A percentile compares a stretch with the other conserved stretches of the same genome.
Conservation (phyloP, 2,329 filamentous ascomycete genomes). For the Colletotrichum abscissum region DNA sequence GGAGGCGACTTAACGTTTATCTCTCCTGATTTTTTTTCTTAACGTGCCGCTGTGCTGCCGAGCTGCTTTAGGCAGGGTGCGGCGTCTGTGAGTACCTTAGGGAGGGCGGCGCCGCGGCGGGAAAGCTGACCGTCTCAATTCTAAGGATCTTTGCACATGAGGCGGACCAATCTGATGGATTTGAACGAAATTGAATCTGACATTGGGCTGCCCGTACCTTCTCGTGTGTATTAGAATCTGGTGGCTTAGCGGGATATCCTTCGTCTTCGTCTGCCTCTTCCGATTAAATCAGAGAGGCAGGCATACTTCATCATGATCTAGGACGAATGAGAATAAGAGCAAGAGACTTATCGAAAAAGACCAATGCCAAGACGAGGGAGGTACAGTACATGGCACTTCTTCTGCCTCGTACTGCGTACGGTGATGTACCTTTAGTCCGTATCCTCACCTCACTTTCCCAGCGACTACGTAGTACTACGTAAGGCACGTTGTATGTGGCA, state of each 20-base stretch:
- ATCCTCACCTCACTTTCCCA: no score
- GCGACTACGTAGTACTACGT: no score
- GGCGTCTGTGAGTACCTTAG: slow-evolving; percentile 1
- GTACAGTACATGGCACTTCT: background rate
- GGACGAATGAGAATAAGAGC: background rate
- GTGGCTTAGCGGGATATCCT: background rate
- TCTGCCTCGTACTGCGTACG: no score
- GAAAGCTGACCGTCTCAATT: background rate
- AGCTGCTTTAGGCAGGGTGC: background rate
- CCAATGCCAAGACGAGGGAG: background rate
- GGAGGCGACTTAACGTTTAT: background rate
- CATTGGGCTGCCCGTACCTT: slow-evolving; percentile 2
- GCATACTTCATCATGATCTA: background rate
- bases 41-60: background rate
- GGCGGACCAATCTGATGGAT: background rate
- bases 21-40: background rate
- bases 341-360: background rate
- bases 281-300: background rate
- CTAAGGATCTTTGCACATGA: background rate
- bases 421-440: no score
- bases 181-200: slow-evolving; percentile 1
- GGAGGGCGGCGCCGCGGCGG: background rate
- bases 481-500: background rate
- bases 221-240: background rate
- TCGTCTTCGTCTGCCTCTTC: background rate